A percentile compares a stretch with the other conserved stretches of the same genome.
Conservation (phyloP, 192 early-diverging fungal species). For the Irineochytrium annulatum region DNA sequence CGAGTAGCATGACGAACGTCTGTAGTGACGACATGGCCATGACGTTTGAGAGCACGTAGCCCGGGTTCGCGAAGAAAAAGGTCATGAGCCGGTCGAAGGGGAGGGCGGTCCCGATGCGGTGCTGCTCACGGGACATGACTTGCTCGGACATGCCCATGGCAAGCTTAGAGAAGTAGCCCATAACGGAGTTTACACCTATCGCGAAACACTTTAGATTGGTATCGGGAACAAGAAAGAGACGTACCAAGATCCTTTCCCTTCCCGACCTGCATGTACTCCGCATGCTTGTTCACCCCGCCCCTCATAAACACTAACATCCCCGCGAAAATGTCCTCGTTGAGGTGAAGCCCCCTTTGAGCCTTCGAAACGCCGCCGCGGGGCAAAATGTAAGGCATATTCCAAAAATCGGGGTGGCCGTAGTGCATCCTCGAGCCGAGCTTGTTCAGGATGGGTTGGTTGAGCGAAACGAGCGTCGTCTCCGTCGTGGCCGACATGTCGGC, state of each 20-base stretch:
- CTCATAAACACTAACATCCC: slow-evolving; percentile 82
- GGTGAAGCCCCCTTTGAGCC: slow-evolving; percentile 83
- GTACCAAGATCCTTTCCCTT: slow-evolving; percentile 83
- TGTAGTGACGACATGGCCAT: slow-evolving; percentile 13
- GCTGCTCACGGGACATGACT: slow-evolving; percentile 89
- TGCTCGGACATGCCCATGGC: slow-evolving; percentile 92
- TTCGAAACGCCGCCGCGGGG: slow-evolving; percentile 61
- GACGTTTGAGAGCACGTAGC: slow-evolving; percentile 10
- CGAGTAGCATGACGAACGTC: slow-evolving; percentile 19
- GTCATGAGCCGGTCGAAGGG: slow-evolving; percentile 82
- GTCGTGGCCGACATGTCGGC: slow-evolving; percentile 18
- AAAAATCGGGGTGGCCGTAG: slow-evolving; percentile 87
- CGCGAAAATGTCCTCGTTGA: slow-evolving; percentile 88
- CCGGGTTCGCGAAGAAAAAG: slow-evolving; percentile 82
- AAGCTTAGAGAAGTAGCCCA: slow-evolving; percentile 87
- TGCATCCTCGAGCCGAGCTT: slow-evolving; percentile 49
- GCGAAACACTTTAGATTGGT: too few species aligned
- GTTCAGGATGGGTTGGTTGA: slow-evolving; percentile 47
- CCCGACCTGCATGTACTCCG: slow-evolving; percentile 88
- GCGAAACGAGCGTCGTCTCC: slow-evolving; percentile 12
- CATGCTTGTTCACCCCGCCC: slow-evolving; percentile 83
- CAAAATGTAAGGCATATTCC: slow-evolving; percentile 46
- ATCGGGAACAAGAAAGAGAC: too few species aligned
- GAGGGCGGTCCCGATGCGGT: slow-evolving; percentile 80
- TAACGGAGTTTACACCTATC: slow-evolving; percentile 81